These are phyloP conservation scores for Galeopsis tetrahit DNA, from an alignment of 257 asterid species.

Conservation along the genomic window DNA sequence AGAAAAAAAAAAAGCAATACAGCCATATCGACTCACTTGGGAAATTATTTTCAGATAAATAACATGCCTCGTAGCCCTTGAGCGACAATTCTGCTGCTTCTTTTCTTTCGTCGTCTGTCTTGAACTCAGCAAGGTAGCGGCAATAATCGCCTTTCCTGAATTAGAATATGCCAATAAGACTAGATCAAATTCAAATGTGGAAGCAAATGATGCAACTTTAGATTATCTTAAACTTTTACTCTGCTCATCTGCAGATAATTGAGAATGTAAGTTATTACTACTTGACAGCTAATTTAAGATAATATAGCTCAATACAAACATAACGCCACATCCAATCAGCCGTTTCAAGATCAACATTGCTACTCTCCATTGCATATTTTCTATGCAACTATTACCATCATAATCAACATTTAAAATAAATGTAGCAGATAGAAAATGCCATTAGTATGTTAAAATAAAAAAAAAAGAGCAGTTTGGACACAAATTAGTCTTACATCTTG, in stretches of 20 bases:
- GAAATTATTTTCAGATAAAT: not conserved
- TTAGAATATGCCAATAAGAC: not conserved
- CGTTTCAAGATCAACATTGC: no score
- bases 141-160: constrained; percentile 92
- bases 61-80: constrained; percentile 86
- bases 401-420: not conserved
- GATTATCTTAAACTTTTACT: not conserved
- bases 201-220: constrained; percentile 5
- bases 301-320: not conserved
- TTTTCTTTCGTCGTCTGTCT: constrained; percentile 72
- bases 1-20: not conserved
- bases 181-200: not conserved
- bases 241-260: constrained; percentile 6
- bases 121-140: constrained; percentile 93
- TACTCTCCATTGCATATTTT: not conserved
- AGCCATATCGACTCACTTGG: not conserved
- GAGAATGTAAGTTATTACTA: not conserved
- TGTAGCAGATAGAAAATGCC: no score
- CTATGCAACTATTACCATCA: not conserved
- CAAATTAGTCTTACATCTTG: constrained; percentile 68
- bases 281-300: not conserved
- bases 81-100: constrained; percentile 86
- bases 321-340: not conserved
- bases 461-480: not conserved
- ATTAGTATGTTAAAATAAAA: not conserved